Conservation (phyloP, 2,329 filamentous ascomycete species). For the Aspergillus puulaauensis region DNA sequence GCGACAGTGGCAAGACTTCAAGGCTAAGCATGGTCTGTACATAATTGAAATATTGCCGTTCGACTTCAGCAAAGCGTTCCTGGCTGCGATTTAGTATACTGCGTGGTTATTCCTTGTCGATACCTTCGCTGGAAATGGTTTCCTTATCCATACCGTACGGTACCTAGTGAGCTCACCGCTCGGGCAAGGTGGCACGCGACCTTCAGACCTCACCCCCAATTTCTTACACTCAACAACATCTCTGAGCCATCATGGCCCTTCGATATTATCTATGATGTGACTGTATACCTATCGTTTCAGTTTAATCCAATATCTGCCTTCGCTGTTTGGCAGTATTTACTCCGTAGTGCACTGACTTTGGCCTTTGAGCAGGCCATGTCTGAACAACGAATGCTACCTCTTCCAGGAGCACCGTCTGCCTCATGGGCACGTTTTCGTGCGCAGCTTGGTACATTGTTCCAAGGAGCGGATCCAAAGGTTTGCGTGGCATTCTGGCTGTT, state of each 20-base stretch:
- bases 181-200: background rate
- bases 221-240: background rate
- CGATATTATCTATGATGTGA: slow-evolving; percentile 1
- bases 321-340: background rate
- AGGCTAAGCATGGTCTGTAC: background rate
- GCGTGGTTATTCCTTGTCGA: background rate
- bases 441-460: slow-evolving; percentile 63
- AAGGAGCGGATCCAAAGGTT: slow-evolving; percentile 68
- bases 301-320: background rate
- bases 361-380: slow-evolving; percentile 24
- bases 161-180: no score
- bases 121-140: background rate
- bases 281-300: background rate
- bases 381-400: slow-evolving; percentile 45
- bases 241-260: background rate
- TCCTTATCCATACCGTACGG: no score
- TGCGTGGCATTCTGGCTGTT: slow-evolving; percentile 89
- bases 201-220: background rate
- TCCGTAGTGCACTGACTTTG: slow-evolving; percentile 6
- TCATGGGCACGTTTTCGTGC: slow-evolving; percentile 74
- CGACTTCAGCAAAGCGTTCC: background rate
- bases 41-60: background rate
- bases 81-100: background rate
- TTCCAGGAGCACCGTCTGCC: slow-evolving; percentile 59
- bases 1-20: slow-evolving; percentile 46